Base-by-base conservation (phyloP, 2,329 filamentous ascomycete genomes). In the Blastomyces silverae region DNA sequence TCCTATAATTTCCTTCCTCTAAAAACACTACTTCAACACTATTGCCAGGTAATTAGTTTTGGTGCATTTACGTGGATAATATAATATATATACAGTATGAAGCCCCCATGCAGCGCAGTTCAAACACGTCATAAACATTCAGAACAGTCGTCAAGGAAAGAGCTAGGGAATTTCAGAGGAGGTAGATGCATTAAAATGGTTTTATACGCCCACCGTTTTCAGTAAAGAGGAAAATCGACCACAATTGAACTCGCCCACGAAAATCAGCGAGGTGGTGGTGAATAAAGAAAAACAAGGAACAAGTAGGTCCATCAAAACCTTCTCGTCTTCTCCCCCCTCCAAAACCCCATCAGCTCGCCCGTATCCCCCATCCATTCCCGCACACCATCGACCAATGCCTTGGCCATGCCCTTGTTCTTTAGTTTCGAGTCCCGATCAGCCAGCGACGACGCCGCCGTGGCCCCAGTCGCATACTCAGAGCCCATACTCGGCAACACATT, bases 401-500 rank as follows among this genome's bases (percentile, higher is more conserved):
- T 88, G 15, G 85, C 86, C 82, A 88, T 85, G 39, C 82, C 82
- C 64, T 83, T 83, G 67, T 83, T 82, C 69, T 80, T 81, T 64
- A 76, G 77, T 65, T 79, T 80, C 64, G 74, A 71, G 64, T 78
- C 74, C 44, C 69, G 66, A 61, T 69, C 63, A 46, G 48, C 28
- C 34, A 34, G 48, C 44, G 13, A 67, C 66, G 64, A 71, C 64
- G 64, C 68, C 11, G 70, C 64, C 2, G 70, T 69, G 44, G 62
- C 67, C n/a, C 85, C 85, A 0, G 85, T 87, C 22, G 83, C 84
- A 73, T 87, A 87, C 68, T 92, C 89, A 59, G 86, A 91, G 15
- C 91, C 91, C 84, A 97, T 97, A 8, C 88, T 95, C 0, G 94
- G 94, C 62, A 99, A 79, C 3, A 97, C 91, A 73, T 97, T 97